Base-by-base conservation (phyloP, 495 filamentous ascomycete species). In the Umbilicaria muhlenbergii region DNA sequence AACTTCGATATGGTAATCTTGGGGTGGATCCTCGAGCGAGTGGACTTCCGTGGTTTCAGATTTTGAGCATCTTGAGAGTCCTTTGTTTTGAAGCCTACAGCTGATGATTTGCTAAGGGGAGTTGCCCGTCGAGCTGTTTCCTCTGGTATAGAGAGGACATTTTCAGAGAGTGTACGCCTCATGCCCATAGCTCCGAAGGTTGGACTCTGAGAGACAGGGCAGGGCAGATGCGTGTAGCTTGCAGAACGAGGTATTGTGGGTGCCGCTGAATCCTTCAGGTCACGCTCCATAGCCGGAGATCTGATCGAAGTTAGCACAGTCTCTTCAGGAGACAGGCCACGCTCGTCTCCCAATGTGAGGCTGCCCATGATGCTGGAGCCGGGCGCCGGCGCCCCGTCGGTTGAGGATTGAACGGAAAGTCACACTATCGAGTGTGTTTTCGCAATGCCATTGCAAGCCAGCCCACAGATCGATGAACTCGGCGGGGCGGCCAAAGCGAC, bases 141-240 rank as follows among this genome's bases (percentile, higher is more conserved):
- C 11, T 32, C 33, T 40, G 42, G 31, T n/a, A 45, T 50, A 11
- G 36, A 48, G 17, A 52, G 19, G 10, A 52, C 50, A 21, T 52
- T 52, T 31, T 52, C 50, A 11, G 50, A 52, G 39, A 52, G 43
- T 18, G 46, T 52, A 19, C 50, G 48, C 13, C 36, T 46, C 13
- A 52, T 34, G 21, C 33, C 15, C 16, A 16, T 19, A 1, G 21
- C 5, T n/a, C 44, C 40, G 24, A 21, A 17, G 12, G 15, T 31
- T n/a, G 39, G n/a, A 31, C 33, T 10, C 8, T 5, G 24, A 28
- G 24, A 28, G 24, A 28, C 6, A 28, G 24, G 39, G 33, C 17
- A n/a, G 11, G 39, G 32, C 24, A 55, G 21, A 11, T 52, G 49
- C 16, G 46, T 44, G 24, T 46, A 53, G 41, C 52, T 55, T 17